Base-by-base conservation (phyloP, 352 stramenopile species). In the Phytophthora meadii region DNA sequence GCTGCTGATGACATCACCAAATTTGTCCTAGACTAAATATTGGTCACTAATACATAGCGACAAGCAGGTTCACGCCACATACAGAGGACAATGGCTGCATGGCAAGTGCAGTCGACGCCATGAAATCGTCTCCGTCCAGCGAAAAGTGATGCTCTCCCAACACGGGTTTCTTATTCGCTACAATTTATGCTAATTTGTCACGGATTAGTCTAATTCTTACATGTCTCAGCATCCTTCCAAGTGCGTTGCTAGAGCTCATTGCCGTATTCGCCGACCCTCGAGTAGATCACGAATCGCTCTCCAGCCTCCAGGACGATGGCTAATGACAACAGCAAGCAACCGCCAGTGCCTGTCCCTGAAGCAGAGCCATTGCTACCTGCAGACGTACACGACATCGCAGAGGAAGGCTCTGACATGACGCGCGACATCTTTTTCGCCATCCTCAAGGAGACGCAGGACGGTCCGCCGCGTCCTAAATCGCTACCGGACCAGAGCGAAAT, bases 401-500 rank as follows among this genome's bases (percentile, higher is more conserved):
- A 83, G 50, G 79, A 88, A 63, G 79, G 79, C 12, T 88, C 79
- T 12, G 79, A 88, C 65, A 86, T 88, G 76, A 88, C 79, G 62
- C 76, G 79, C 55, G 79, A 88, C 64, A 88, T 88, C 54, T 85
- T 84, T 74, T 82, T 86, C 44, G 76, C 79, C 61, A 82, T 88
- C 59, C 65, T 88, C 57, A 79, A 79, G 58, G 76, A 83, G 44
- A 74, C 72, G 14, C 76, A 82, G 41, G 69, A 84, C 41, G 74
- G 77, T 3, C 57, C 63, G 27, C 44, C 72, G n/a, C 70, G 65
- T 48, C 59, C 72, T 28, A 78, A 80, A 44, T 88, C 79, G 42
- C 52, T 88, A 52, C 79, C 79, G 1, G 79, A 86, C 46, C 68
- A 82, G 41, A 84, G 79, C 60, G 79, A 84, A 24, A 80, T 84